Base-by-base conservation (phyloP, 1,284 basidiomycete genomes). In the Tilletia walkeri region DNA sequence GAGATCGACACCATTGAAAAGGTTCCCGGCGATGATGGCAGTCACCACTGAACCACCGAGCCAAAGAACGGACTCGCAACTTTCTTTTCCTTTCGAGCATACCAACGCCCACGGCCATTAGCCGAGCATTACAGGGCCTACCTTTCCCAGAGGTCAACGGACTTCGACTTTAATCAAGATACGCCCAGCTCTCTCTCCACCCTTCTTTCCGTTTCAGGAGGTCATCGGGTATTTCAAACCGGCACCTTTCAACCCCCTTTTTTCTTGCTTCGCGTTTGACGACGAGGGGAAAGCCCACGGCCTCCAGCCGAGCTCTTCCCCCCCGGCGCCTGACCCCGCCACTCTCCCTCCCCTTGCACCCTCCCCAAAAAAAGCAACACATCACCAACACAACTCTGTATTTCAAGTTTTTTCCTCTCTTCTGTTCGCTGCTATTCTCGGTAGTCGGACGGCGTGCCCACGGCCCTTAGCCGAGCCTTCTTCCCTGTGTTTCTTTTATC, bases 1-100 rank as follows among this genome's bases (percentile, higher is more conserved):
- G 93, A 96, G 81, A 87, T 98, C 66, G 95, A 98, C 84, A 61
- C 67, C 30, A 45, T 83, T 36, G 82, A 83, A 7, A 50, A 41
- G 41, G 78, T 81, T 61, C 80, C 82, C 3, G 82, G 80, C 41
- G 78, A 81, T 48, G 76, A 77, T 34, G 59, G 59, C 34, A 39
- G 34, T 2, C 59, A 63, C 14, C 59, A 63, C 36, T 63, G 59
- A 63, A 34, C 16, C 53, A 18, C 53, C 53, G 24, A 30, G 24
- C 24, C 24, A 48, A 48, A n/a, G 12, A 48, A 10, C 47, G 47
- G 47, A n/a, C 47, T 48, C 2, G 47, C 47, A 12, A 10, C n/a
- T n/a, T n/a, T n/a, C n/a, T 48, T 48, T n/a, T 48, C n/a, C 47
- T 48, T 48, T 48, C 47, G 47, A 30, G 24, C 24, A 30, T 30